Conservation (phyloP, 1,139 yeast species). For the Yueomyces sp. region DNA sequence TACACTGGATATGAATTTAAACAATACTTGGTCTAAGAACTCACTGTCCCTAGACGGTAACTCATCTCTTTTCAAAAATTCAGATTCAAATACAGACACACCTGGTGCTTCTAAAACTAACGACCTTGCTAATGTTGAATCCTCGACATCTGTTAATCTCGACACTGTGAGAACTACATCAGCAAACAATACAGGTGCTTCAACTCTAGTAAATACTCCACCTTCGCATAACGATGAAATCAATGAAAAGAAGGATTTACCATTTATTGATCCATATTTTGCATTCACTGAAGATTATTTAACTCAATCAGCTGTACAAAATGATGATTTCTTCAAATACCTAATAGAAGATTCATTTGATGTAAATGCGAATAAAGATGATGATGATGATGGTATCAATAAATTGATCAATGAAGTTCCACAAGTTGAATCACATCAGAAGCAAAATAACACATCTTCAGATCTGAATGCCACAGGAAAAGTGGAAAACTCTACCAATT, state of each 20-base stretch:
- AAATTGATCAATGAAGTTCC: neutral
- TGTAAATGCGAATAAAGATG: neutral
- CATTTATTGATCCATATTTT: conserved; percentile 13
- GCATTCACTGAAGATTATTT: conserved; percentile 8
- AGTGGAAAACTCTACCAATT: too few relatives aligned
- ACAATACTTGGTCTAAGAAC: too few relatives aligned
- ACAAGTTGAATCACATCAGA: neutral
- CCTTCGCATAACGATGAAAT: neutral
- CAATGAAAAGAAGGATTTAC: conserved; percentile 3
- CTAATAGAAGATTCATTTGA: neutral
- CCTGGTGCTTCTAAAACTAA: neutral
- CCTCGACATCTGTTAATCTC: neutral
- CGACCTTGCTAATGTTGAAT: neutral
- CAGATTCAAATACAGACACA: neutral
- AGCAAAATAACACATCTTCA: neutral
- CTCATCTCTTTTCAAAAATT: too few relatives aligned
- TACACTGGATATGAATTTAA: too few relatives aligned
- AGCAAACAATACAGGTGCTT: neutral
- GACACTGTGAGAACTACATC: neutral
- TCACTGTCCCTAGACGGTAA: too few relatives aligned
- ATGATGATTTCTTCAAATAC: neutral
- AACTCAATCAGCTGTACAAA: neutral
- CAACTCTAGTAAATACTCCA: neutral
- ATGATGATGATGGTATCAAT: conserved; percentile 1
- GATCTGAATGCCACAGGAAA: too few relatives aligned